Percentiles rank a stretch among this genome's conserved stretches.
Conservation (phyloP, 2,329 filamentous ascomycete species). For the Xylariaceae sp. region DNA sequence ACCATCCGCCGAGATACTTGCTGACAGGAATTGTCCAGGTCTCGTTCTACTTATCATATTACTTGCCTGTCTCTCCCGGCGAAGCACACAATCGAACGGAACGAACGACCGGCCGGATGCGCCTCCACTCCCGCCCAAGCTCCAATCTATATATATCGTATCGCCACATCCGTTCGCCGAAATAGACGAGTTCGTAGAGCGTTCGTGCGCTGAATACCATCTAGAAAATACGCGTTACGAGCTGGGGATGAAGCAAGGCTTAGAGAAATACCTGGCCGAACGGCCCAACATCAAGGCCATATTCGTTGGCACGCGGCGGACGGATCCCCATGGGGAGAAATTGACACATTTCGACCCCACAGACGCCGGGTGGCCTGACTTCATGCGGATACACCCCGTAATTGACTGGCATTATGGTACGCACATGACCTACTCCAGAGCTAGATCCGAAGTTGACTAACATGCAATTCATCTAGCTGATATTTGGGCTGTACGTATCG, state of each 20-base stretch:
- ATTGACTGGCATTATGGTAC: slow-evolving; percentile 87
- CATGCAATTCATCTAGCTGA: slow-evolving; percentile 9
- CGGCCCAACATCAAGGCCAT: slow-evolving; percentile 67
- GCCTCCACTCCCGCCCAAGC: slow-evolving; percentile 36
- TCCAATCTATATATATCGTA: slow-evolving; percentile 87
- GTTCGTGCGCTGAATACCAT: slow-evolving; percentile 64
- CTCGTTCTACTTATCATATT: slow-evolving; percentile 87
- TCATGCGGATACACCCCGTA: slow-evolving; percentile 91
- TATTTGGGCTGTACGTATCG: slow-evolving; percentile 16
- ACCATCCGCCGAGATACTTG: too few species aligned
- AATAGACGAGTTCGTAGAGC: slow-evolving; percentile 78
- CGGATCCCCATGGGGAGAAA: slow-evolving; percentile 81
- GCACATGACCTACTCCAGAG: background rate
- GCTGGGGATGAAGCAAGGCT: slow-evolving; percentile 71
- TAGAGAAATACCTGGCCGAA: slow-evolving; percentile 70
- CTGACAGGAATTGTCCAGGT: slow-evolving; percentile 8
- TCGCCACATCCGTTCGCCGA: slow-evolving; percentile 78
- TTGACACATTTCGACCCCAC: slow-evolving; percentile 83
- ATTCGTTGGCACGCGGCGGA: slow-evolving; percentile 82
- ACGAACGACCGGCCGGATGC: slow-evolving; percentile 17
- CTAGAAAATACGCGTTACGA: slow-evolving; percentile 70
- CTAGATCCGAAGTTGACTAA: background rate
- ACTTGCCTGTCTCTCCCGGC: slow-evolving; percentile 57
- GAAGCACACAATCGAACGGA: slow-evolving; percentile 28
- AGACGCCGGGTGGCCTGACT: slow-evolving; percentile 83